phyloP scores from a whole-genome alignment of 371 early-diverging fungal species.

The Mucor lusitanicus region DNA sequence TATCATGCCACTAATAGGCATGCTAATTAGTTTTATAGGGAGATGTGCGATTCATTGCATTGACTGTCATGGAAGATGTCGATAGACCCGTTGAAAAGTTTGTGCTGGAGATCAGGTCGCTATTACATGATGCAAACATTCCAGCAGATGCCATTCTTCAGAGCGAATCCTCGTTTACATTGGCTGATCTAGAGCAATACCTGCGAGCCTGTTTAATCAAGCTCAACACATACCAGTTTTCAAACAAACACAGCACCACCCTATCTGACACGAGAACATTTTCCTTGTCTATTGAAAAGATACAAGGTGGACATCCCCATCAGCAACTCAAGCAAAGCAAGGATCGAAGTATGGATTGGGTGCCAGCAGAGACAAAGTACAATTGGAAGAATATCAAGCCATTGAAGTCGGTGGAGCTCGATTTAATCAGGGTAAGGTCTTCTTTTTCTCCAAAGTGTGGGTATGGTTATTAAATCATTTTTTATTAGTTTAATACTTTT shows the following conservation, averaged over 20 bases:
- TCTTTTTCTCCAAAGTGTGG: neutral
- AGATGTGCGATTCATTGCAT: constrained; percentile 32
- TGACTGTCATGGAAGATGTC: constrained; percentile 32
- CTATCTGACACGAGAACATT: constrained; percentile 39
- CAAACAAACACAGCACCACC: neutral
- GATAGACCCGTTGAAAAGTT: constrained; percentile 47
- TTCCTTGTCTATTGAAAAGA: constrained; percentile 41
- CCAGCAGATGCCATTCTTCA: constrained; percentile 1
- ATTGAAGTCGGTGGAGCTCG: constrained; percentile 50
- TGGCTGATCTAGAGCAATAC: constrained; percentile 43
- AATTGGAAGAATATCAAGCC: constrained; percentile 34
- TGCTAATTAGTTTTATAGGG: too few relatives aligned
- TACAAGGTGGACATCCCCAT: constrained; percentile 18
- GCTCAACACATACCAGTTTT: constrained; percentile 24
- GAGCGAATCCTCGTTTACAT: constrained; percentile 24
- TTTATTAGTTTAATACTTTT: constrained; percentile 11
- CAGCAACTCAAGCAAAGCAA: constrained; percentile 5
- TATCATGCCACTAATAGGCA: too few relatives aligned
- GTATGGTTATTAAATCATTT: neutral
- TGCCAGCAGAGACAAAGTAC: constrained; percentile 39
- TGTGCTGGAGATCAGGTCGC: constrained; percentile 51
- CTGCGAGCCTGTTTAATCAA: constrained; percentile 49
- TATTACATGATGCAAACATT: constrained; percentile 8
- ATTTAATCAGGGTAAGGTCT: constrained; percentile 38
- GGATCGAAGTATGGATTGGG: constrained; percentile 32